Evolutionary conservation across 306 rosid species (phyloP), one percentile per base, ranked within the genome.

Genomic region (Ochetophila trinervis): DNA sequence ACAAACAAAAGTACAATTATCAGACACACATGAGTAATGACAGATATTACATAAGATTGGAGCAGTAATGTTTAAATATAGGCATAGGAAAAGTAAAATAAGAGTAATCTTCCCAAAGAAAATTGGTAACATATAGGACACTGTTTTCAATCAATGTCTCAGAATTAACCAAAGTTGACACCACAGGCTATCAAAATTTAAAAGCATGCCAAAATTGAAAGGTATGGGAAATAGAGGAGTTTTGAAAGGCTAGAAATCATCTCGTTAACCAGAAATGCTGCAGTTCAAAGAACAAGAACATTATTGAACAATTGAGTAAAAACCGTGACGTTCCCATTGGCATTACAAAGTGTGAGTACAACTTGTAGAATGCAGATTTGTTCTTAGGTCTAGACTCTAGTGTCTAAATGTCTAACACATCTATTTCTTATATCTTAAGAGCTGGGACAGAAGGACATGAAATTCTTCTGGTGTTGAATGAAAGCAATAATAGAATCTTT

Each of bases 1-100:
- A 52, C 72, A 74, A 67, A 71, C 62, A 78, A 19, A 79, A 79
- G 68, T 27, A 72, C 27, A 40, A 42, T 60, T 23, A 42, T 55
- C 54, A 73, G 63, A 16, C 2, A 35, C 23, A 12, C 48, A 45
- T 59, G 17, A 69, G 8, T 61, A 64, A 20, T 23, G 27, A 60
- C 20, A 27, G 35, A 50, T 47, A 47, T 8, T 61, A 40, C 22
- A 62, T 44, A n/a, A 21, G 32, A 62, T 12, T 18, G 44, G 6
- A 71, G 9, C 15, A 40, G 17, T 14, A 14, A 24, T 5, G 30
- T 13, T n/a, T 52, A 60, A 61, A 10, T 16, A 70, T 5, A 16
- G 56, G 34, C 19, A 21, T 14, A 17, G 23, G 3, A 48, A 47
- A 17, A 63, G 20, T 23, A 62, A 44, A 62, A 3, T 37, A n/a